phyloP scores from a whole-genome alignment of 73 alveolate species.

The Tetrahymena thermophila region DNA sequence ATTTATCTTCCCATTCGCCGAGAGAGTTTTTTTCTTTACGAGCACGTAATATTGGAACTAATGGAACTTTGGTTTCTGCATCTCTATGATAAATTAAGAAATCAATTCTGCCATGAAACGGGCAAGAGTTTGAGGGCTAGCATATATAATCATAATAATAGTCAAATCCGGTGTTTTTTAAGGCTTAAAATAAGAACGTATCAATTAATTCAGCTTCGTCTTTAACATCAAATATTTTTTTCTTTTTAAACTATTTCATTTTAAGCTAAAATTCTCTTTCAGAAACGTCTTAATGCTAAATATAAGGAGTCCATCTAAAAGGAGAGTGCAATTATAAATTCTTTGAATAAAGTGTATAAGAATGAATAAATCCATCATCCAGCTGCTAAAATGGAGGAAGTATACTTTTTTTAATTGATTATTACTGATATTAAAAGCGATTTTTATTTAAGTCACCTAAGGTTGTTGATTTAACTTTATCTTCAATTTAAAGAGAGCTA shows the following conservation, averaged over 20 bases:
- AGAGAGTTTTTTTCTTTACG: constrained; percentile 2
- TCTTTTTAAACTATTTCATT: constrained; percentile 28
- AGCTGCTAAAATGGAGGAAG: background rate
- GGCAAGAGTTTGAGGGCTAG: constrained; percentile 13
- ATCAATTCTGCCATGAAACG: constrained; percentile 30
- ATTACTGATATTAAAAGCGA: background rate
- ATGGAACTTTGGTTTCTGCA: constrained; percentile 7
- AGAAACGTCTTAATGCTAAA: constrained; percentile 8
- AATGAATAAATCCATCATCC: background rate
- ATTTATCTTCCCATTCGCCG: constrained; percentile 7
- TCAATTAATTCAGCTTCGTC: constrained; percentile 34
- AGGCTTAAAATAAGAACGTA: constrained; percentile 34
- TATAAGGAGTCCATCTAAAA: constrained; percentile 40
- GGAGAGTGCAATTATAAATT: constrained; percentile 24
- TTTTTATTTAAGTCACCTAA: background rate
- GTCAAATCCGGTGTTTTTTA: constrained; percentile 37
- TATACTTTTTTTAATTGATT: background rate
- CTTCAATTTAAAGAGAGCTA: background rate
- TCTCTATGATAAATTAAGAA: constrained; percentile 22
- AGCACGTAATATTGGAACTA: constrained; percentile 18
- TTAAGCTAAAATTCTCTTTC: constrained; percentile 26
- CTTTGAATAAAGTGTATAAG: background rate
- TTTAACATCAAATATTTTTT: constrained; percentile 8
- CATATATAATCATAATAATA: constrained; percentile 35
- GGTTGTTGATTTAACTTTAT: background rate